Base-by-base conservation (phyloP, 768 basidiomycete species). In the Ramaria rubella region DNA sequence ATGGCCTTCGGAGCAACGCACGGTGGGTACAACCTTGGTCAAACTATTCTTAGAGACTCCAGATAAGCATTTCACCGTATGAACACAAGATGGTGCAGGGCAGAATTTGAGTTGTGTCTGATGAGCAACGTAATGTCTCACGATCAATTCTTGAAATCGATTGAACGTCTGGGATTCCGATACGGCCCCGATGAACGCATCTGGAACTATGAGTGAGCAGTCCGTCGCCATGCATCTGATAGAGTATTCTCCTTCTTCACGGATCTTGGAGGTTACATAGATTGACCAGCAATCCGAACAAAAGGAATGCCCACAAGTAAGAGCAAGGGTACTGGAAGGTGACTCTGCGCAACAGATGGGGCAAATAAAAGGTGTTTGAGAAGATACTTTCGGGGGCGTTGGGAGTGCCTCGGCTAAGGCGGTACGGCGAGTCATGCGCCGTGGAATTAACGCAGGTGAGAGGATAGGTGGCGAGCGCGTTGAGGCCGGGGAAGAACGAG, bases 311-410 rank as follows among this genome's bases (percentile, higher is more conserved):
- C 81, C 84, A 71, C 96, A 99, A 14, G 80, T 75, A 36, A 96
- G 78, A 15, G 87, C 75, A 30, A 88, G 77, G 2, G 83, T 85
- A 56, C 80, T 76, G 9, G 80, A 72, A 38, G 72, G 76, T 21
- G 77, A 71, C 61, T 93, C 89, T 66, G 89, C 87, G 70, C 86
- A 98, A 75, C 96, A 99, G 68, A 98, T 90, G 3, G 92, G 89
- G 72, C 96, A 99, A 31, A 87, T 77, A 71, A 94, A 95, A 19
- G 82, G 74, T 23, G 40, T 30, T 21, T 44, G 38, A 38, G 58
- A 36, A 62, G 15, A 64, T 61, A 42, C 46, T 45, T 52, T 59
- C 15, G 60, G 30, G 9, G 48, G 34, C 1, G 56, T 12, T 38
- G 33, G 34, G 19, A 44, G 40, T 1, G 63, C 49, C 45, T 60